Conservation (phyloP, 2,329 filamentous ascomycete genomes). For the Epichloe gansuensis region DNA sequence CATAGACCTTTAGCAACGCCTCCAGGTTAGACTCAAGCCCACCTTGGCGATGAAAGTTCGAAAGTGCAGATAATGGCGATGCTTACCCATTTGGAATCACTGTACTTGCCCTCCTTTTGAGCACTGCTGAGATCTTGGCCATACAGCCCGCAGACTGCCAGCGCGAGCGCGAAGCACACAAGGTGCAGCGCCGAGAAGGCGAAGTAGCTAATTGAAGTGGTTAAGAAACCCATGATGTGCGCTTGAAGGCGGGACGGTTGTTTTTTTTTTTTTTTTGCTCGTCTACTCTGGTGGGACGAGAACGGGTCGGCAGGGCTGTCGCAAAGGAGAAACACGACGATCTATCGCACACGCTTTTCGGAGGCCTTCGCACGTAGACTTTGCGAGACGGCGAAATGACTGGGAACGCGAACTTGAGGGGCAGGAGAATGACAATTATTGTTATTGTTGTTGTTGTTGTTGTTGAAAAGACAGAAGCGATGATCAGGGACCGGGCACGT, state of each 20-base stretch:
- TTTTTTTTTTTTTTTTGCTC: background rate
- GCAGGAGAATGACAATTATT: background rate
- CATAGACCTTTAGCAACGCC: conserved; percentile 46
- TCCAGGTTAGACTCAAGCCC: background rate
- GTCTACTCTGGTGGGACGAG: background rate
- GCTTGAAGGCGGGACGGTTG: background rate
- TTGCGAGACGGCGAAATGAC: background rate
- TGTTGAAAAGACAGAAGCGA: background rate
- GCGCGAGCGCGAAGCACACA: conserved; percentile 61
- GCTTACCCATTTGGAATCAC: conserved; percentile 59
- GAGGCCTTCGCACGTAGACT: background rate
- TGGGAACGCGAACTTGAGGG: background rate
- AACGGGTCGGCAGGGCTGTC: background rate
- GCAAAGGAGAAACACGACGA: background rate
- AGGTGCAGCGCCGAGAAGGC: conserved; percentile 55
- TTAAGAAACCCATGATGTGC: conserved; percentile 32
- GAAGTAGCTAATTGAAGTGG: conserved; percentile 35
- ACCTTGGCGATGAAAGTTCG: background rate
- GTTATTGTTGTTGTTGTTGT: background rate
- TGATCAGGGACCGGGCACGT: background rate
- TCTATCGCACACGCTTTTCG: background rate
- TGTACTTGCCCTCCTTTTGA: conserved; percentile 33
- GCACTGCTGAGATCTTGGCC: conserved; percentile 52
- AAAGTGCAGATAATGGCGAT: background rate
- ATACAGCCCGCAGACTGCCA: conserved; percentile 71